Conservation (phyloP, 768 basidiomycete genomes). For the Termitomyces sp. region DNA sequence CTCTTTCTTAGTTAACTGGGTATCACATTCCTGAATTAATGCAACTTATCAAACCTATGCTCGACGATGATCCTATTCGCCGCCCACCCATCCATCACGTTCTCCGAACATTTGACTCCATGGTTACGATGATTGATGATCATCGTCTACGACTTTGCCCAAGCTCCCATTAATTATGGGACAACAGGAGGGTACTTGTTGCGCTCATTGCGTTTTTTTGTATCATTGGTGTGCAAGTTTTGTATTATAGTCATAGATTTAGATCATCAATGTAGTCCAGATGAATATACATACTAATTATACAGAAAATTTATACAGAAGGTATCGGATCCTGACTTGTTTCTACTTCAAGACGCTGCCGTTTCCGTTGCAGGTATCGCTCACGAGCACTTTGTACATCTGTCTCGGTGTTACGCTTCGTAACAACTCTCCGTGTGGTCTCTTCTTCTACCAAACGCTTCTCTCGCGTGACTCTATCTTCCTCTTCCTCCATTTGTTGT, state of each 20-base stretch:
- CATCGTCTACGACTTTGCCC: slow-evolving; percentile 23
- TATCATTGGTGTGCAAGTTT: neutral
- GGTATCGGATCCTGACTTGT: slow-evolving; percentile 17
- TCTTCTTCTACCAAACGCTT: slow-evolving; percentile 59
- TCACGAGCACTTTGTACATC: slow-evolving; percentile 72
- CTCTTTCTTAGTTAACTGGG: slow-evolving; percentile 44
- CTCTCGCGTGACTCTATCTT: slow-evolving; percentile 52
- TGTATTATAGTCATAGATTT: neutral
- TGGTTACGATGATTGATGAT: slow-evolving; percentile 39
- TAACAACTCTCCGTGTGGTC: slow-evolving; percentile 60
- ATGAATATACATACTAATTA: neutral
- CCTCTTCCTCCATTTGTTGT: slow-evolving; percentile 75
- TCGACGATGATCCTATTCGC: slow-evolving; percentile 44
- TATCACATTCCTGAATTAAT: slow-evolving; percentile 58
- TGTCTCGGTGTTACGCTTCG: slow-evolving; percentile 73
- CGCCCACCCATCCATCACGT: slow-evolving; percentile 50
- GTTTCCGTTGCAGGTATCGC: slow-evolving; percentile 78
- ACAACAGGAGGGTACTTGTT: neutral
- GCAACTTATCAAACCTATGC: slow-evolving; percentile 55
- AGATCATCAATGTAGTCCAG: slow-evolving; percentile 1
- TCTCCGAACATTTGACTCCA: slow-evolving; percentile 47
- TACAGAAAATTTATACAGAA: slow-evolving; percentile 9
- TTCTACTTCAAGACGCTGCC: slow-evolving; percentile 58
- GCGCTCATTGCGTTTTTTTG: neutral
- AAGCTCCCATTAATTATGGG: slow-evolving; percentile 14